Evolutionary conservation across 2,329 filamentous ascomycete genomes (phyloP).

Genomic region (Pseudogymnoascus sp.): DNA sequence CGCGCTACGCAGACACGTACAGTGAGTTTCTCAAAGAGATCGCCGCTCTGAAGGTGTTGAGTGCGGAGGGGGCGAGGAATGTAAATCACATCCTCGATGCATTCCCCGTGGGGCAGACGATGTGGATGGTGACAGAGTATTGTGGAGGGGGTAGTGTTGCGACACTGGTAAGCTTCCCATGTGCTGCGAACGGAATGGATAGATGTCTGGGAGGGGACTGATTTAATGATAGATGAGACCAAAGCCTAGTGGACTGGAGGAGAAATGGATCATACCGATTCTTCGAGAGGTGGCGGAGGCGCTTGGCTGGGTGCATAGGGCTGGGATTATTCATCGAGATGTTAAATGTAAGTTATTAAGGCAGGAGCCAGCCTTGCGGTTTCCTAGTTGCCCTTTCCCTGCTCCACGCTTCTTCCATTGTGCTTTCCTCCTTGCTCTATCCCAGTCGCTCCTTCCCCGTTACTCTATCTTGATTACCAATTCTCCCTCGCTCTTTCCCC

Average conservation of each 20-base stretch:
- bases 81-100: constrained; percentile 78
- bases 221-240: constrained; percentile 46
- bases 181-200: constrained; percentile 31
- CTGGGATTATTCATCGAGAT: constrained; percentile 64
- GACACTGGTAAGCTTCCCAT: constrained; percentile 47
- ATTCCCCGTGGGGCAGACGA: constrained; percentile 66
- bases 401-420: no score
- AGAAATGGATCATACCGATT: constrained; percentile 64
- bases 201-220: constrained; percentile 15
- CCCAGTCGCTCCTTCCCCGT: no score
- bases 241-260: constrained; percentile 57
- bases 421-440: no score
- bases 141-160: constrained; percentile 77
- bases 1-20: constrained; percentile 57
- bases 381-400: no score
- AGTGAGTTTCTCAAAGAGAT: constrained; percentile 64
- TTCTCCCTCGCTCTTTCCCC: no score
- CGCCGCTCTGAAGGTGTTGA: constrained; percentile 62
- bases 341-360: constrained; percentile 48
- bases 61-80: constrained; percentile 67
- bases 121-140: constrained; percentile 87
- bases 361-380: neutral
- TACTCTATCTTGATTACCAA: neutral
- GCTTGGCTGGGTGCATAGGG: constrained; percentile 59
- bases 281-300: constrained; percentile 59